Base-by-base conservation (phyloP, 495 filamentous ascomycete species). In the Cetradonia linearis region DNA sequence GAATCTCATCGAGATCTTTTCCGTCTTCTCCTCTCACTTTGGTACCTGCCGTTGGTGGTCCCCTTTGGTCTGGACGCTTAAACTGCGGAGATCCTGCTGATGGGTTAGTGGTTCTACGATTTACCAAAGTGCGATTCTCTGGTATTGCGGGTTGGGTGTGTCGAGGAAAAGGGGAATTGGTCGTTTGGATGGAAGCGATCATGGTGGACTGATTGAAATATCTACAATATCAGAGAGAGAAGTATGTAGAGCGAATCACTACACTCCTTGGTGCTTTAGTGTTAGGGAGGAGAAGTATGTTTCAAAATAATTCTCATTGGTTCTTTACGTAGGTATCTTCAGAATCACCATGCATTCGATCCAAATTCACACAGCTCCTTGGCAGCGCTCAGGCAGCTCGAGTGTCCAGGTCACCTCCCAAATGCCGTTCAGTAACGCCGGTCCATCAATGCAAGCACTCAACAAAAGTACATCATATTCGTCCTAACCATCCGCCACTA, bases 381-480 rank as follows among this genome's bases (percentile, higher is more conserved):
- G n/a, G n/a, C n/a, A n/a, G n/a, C n/a, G n/a, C n/a, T n/a, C n/a
- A n/a, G n/a, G n/a, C 28, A 31, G 14, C 28, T n/a, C n/a, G 27
- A 53, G 13, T 18, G 20, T 0, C 50, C n/a, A n/a, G n/a, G 11
- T 10, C 31, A 5, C 49, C 28, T 14, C 27, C 13, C 6, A 33
- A n/a, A 53, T 53, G 30, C 30, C 28, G 28, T 23, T 31, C 14
- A 36, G 13, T 20, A 53, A 53, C 30, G 30, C 27, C 49, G n/a
- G 14, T 53, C 16, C 20, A n/a, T 33, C 30, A 30, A 53, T 53
- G 49, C 49, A 53, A n/a, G n/a, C n/a, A n/a, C n/a, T n/a, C n/a
- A n/a, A n/a, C n/a, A 20, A 53, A 53, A 33, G 49, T 31, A 53
- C 49, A 53, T 53, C 14, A 53, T 11, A 20, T 36, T 36, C 31